Conservation (phyloP, 345 rosid genomes). For the Murraya paniculata region DNA sequence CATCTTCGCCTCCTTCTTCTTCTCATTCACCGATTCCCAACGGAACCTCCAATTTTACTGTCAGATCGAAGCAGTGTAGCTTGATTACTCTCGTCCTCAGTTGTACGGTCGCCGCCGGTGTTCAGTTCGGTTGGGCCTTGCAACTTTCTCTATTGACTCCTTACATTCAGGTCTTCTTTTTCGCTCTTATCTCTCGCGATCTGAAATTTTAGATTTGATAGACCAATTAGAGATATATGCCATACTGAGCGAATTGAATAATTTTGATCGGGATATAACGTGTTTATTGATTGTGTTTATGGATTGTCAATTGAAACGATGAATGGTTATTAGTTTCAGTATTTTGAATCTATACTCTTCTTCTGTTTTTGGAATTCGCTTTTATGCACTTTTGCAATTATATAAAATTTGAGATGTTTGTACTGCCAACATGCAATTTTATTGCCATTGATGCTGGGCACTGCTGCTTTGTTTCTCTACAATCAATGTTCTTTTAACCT, state of each 20-base stretch:
- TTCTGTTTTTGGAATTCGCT: background rate
- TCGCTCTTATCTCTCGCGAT: background rate
- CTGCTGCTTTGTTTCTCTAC: background rate
- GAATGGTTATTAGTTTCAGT: background rate
- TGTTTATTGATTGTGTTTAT: background rate
- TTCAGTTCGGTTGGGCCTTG: constrained; percentile 98
- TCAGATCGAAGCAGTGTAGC: constrained; percentile 44
- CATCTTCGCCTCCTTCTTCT: constrained; percentile 26
- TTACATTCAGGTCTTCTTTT: constrained; percentile 67
- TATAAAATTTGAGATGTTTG: background rate
- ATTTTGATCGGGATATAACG: background rate
- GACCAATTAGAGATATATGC: background rate
- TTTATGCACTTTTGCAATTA: background rate
- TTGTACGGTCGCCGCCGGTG: constrained; percentile 94
- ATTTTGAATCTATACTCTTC: background rate
- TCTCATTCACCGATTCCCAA: constrained; percentile 24
- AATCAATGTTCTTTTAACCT: background rate
- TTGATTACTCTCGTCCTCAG: constrained; percentile 63
- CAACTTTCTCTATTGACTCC: constrained; percentile 94
- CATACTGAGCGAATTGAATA: background rate
- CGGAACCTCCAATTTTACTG: constrained; percentile 18
- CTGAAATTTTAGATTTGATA: background rate
- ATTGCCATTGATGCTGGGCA: background rate
- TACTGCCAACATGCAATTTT: background rate
- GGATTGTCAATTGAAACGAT: background rate